These are phyloP conservation scores for Cercophora samala DNA, from an alignment of 495 filamentous ascomycete species.

Conservation along the genomic window DNA sequence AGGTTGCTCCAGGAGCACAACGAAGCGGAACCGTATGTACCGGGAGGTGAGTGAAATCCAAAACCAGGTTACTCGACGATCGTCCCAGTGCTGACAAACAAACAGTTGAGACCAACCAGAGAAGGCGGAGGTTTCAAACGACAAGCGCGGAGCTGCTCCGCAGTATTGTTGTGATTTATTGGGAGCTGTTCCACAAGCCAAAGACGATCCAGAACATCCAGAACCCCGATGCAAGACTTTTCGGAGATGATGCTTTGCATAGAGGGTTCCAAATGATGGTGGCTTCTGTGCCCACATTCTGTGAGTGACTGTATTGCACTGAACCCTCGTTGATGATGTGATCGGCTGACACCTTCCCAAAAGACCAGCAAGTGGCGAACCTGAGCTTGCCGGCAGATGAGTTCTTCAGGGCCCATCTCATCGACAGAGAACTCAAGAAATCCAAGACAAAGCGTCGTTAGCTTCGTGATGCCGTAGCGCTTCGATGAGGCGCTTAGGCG, in stretches of 20 bases:
- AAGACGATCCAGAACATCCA: constrained; percentile 16
- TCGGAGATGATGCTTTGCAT: constrained; percentile 16
- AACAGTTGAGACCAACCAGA: constrained; percentile 1
- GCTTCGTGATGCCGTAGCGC: neutral
- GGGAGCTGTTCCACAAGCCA: constrained; percentile 21
- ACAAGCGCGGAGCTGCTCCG: constrained; percentile 22
- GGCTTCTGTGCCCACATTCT: constrained; percentile 21
- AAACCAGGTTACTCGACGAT: no score
- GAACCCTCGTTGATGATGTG: no score
- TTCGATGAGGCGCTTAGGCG: neutral
- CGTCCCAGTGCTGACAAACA: neutral
- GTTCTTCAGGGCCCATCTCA: constrained; percentile 17
- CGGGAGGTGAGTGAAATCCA: constrained; percentile 15
- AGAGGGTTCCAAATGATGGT: constrained; percentile 15
- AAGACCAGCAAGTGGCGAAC: constrained; percentile 7
- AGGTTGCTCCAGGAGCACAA: constrained; percentile 14
- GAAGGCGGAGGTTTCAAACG: constrained; percentile 18
- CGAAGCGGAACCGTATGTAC: constrained; percentile 16
- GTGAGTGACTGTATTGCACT: constrained; percentile 13
- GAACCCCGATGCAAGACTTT: constrained; percentile 12
- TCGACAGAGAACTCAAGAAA: constrained; percentile 13
- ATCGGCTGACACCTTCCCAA: constrained; percentile 6
- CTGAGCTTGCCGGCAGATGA: constrained; percentile 16
- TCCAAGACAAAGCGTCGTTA: constrained; percentile 2
- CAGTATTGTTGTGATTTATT: constrained; percentile 25